Evolutionary conservation across 371 early-diverging fungal genomes (phyloP), one percentile per base, ranked within the genome.

Genomic region (Mucor piriformis): DNA sequence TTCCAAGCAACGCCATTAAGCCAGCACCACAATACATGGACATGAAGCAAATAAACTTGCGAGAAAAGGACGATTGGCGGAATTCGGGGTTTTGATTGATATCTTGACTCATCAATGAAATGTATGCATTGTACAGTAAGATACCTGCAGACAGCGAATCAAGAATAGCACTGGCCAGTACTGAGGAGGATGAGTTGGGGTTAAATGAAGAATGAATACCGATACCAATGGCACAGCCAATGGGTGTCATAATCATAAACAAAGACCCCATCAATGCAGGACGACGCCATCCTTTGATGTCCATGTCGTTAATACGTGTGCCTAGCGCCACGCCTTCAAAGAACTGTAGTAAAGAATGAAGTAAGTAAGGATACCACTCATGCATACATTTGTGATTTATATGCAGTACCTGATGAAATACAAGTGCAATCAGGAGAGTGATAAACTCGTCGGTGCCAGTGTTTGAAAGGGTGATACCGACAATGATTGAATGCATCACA

Each of bases 401-500:
- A 33, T 32, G n/a, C 8, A 15, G 66, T 74, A 81, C 81, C 76
- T 96, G 95, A 73, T 96, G 97, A 78, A 95, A 94, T 18, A 82
- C 79, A 29, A 95, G 80, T 3, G 95, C 95, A 51, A 91, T 77
- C 12, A 92, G 70, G 12, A 95, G 83, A 1, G 89, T 79, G 15
- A 72, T 70, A 69, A 91, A 93, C 15, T 81, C 84, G 1, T 79
- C 69, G 34, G 83, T 87, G 6, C 78, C 73, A 0, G 91, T 73
- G 23, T 86, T 84, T 4, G 92, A 90, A 16, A 96, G 74, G 0
- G 92, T 81, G 24, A 95, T 61, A 8, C 96, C 97, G 56, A 96
- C 87, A 50, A 95, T 83, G 49, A 96, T 76, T 0, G 95, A 94
- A 69, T 95, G 97, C 53, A 91, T 73, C 3, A 89, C 83, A 50